phyloP scores from a whole-genome alignment of 176 grass and related monocot genomes.

The Puccinellia tenuiflora region DNA sequence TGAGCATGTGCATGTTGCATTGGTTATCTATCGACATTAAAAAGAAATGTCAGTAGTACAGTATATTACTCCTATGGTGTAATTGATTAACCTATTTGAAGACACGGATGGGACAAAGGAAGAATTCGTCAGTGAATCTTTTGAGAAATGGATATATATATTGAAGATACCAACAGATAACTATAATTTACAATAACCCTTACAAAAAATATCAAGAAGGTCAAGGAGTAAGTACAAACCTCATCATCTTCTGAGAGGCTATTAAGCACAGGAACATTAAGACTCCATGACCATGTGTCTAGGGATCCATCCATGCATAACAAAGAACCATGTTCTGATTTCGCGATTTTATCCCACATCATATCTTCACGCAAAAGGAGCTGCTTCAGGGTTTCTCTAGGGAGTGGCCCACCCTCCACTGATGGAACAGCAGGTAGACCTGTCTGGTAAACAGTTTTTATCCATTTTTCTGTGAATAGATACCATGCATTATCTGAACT shows the following conservation, averaged over 20 bases:
- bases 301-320: conserved; percentile 87
- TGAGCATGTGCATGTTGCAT: not conserved
- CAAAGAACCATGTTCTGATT: conserved; percentile 88
- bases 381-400: conserved; percentile 75
- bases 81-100: not conserved
- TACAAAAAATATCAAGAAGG: not conserved
- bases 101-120: conserved; percentile 1
- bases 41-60: not conserved
- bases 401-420: conserved; percentile 55
- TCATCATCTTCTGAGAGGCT: conserved; percentile 89
- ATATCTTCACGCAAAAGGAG: conserved; percentile 73
- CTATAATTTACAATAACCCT: conserved; percentile 2
- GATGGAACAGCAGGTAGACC: conserved; percentile 60
- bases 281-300: conserved; percentile 98
- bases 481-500: conserved; percentile 99
- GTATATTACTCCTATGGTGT: not conserved
- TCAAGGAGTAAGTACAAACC: conserved; percentile 35
- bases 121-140: not conserved
- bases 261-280: conserved; percentile 90
- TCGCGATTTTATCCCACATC: conserved; percentile 76
- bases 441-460: conserved; percentile 81
- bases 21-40: conserved; percentile 1
- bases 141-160: conserved; percentile 5
- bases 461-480: conserved; percentile 96
- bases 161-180: conserved; percentile 14